Evolutionary conservation across 768 basidiomycete species (phyloP), one percentile per base, ranked within the genome.

Genomic region (Pleurotus sapidus): DNA sequence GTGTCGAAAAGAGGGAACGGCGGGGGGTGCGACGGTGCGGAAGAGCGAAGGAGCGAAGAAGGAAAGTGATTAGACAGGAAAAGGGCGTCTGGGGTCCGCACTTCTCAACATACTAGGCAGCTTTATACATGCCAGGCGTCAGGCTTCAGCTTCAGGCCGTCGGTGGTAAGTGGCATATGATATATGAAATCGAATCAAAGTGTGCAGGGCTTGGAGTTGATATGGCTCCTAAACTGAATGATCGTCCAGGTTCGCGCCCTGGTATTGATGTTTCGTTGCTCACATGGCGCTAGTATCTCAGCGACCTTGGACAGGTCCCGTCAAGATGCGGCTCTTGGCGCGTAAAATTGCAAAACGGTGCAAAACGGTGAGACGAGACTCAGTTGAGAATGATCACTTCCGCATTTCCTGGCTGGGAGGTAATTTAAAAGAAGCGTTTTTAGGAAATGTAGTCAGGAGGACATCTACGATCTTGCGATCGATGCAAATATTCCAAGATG

Each of bases 41-140:
- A 65, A 53, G 65, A 60, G 58, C 58, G 65, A 60, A 59, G 59
- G 61, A 53, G 34, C n/a, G 40, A 49, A 14, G 12, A 25, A 20
- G 24, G 27, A 17, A 50, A 20, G 30, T 34, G 30, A 34, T 34
- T 34, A 8, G 30, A 34, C 30, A 34, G 30, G 30, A 9, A 34
- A 30, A 34, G 30, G 30, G 30, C 30, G 30, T 34, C 30, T 34
- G 30, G 30, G 30, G 30, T 34, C 30, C 30, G 11, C 9, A 9
- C 8, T 9, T 34, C 11, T 9, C 30, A 17, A n/a, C 42, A 43
- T n/a, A 40, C n/a, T 40, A 20, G 42, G 42, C 15, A n/a, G n/a
- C 20, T 43, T n/a, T 43, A 43, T 43, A 20, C 20, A 20, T 43
- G 42, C 15, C 42, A 43, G 42, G 18, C 20, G 42, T 43, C 42